phyloP scores from a whole-genome alignment of 208 protist genomes.

The Sergeia podlipaevii region DNA sequence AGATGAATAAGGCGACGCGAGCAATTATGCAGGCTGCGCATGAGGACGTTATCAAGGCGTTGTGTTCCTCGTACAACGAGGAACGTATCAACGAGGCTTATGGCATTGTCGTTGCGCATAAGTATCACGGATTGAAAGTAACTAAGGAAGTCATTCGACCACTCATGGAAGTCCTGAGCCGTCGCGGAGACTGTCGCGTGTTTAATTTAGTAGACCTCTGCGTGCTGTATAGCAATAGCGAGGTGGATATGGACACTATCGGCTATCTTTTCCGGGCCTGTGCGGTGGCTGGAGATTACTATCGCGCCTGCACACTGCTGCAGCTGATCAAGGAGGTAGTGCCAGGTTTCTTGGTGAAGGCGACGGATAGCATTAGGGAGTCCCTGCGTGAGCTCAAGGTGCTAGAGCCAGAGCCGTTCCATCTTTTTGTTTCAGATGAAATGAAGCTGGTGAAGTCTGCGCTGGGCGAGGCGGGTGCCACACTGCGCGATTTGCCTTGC shows the following conservation, averaged over 20 bases:
- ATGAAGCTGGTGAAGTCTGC: constrained; percentile 31
- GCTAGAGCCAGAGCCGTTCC: constrained; percentile 33
- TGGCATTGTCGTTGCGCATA: constrained; percentile 77
- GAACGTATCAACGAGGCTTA: constrained; percentile 75
- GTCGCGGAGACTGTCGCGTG: constrained; percentile 71
- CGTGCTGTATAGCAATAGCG: constrained; percentile 73
- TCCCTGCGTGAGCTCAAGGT: constrained; percentile 61
- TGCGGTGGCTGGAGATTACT: constrained; percentile 69
- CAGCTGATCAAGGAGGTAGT: constrained; percentile 73
- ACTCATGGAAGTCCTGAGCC: constrained; percentile 52
- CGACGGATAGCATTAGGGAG: constrained; percentile 40
- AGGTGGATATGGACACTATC: constrained; percentile 75
- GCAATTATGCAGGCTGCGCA: constrained; percentile 47
- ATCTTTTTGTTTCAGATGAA: constrained; percentile 54
- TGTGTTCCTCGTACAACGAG: constrained; percentile 57
- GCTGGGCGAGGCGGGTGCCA: constrained; percentile 13
- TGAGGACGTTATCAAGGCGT: constrained; percentile 35
- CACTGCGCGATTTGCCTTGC: constrained; percentile 21
- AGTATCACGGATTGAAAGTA: constrained; percentile 82
- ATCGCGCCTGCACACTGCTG: constrained; percentile 68
- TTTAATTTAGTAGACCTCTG: constrained; percentile 87
- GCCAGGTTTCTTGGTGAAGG: constrained; percentile 73
- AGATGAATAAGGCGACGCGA: constrained; percentile 27
- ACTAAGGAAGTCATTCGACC: constrained; percentile 60
- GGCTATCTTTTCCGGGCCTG: constrained; percentile 71